phyloP scores from a whole-genome alignment of 306 rosid species.

The Trifolium fragiferum region DNA sequence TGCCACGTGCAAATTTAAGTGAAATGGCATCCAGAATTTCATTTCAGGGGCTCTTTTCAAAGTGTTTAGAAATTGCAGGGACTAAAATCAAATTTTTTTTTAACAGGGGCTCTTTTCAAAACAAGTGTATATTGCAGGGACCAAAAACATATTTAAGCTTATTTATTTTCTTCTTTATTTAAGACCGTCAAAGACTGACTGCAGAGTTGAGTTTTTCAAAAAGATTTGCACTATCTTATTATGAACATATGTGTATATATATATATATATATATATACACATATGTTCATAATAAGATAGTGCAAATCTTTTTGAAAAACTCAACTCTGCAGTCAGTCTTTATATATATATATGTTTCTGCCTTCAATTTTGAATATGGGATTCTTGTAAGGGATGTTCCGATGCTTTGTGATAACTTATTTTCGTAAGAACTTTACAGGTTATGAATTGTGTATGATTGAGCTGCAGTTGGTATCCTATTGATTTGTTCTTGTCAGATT shows the following conservation, averaged over 20 bases:
- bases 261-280: neutral
- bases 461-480: conserved; percentile 8
- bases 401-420: neutral
- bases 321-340: too few species aligned
- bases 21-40: too few species aligned
- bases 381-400: neutral
- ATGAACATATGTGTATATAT: neutral
- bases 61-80: too few species aligned
- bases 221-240: conserved; percentile 13
- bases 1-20: too few species aligned
- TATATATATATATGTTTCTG: conserved; percentile 5
- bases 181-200: neutral
- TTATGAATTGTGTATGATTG: conserved; percentile 17
- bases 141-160: too few species aligned
- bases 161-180: conserved; percentile 17
- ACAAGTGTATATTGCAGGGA: too few species aligned
- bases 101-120: too few species aligned
- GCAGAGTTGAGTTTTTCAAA: neutral
- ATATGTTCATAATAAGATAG: too few species aligned
- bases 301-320: too few species aligned
- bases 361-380: neutral
- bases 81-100: too few species aligned
- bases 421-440: conserved; percentile 17
- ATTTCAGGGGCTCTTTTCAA: too few species aligned
- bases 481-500: conserved; percentile 3